Evolutionary conservation across 2,329 filamentous ascomycete species (phyloP).

Genomic region (Ophiostoma fasciatum): DNA sequence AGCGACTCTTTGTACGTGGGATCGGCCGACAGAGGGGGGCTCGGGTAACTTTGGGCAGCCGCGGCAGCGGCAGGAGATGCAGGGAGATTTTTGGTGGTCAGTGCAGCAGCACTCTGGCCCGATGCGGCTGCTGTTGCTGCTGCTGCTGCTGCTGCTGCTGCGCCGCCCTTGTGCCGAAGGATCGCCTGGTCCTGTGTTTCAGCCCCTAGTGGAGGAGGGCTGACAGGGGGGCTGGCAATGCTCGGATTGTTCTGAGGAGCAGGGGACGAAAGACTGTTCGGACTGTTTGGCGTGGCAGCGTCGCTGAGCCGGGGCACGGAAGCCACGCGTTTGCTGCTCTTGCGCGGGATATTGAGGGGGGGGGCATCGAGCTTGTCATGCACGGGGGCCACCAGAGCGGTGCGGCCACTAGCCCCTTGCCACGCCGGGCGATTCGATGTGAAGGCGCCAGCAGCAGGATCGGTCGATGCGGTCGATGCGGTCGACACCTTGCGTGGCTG

Average conservation of each 20-base stretch:
- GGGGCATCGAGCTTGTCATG: conserved; percentile 41
- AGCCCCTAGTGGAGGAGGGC: conserved; percentile 14
- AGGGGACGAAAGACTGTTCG: background rate
- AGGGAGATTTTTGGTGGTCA: conserved; percentile 11
- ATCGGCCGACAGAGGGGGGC: conserved; percentile 22
- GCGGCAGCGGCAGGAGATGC: conserved; percentile 2
- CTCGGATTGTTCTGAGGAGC: background rate
- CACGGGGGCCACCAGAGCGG: conserved; percentile 47
- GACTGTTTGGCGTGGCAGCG: conserved; percentile 3
- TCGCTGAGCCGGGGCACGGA: conserved; percentile 12
- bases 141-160: too few species aligned
- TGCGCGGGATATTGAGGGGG: conserved; percentile 41
- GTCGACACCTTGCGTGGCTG: too few species aligned
- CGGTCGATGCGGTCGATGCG: conserved; percentile 8
- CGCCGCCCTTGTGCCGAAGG: too few species aligned
- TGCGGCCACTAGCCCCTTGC: conserved; percentile 59
- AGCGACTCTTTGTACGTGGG: conserved; percentile 10
- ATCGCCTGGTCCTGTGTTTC: conserved; percentile 17
- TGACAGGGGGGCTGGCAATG: conserved; percentile 18
- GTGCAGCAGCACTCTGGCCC: conserved; percentile 5
- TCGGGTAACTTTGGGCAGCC: conserved; percentile 22
- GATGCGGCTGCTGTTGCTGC: too few species aligned
- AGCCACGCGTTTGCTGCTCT: conserved; percentile 27
- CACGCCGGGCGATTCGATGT: conserved; percentile 40
- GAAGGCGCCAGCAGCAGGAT: conserved; percentile 22